These are phyloP conservation scores for Leucogyrophana mollusca DNA, from an alignment of 768 basidiomycete species.

Conservation along the genomic window DNA sequence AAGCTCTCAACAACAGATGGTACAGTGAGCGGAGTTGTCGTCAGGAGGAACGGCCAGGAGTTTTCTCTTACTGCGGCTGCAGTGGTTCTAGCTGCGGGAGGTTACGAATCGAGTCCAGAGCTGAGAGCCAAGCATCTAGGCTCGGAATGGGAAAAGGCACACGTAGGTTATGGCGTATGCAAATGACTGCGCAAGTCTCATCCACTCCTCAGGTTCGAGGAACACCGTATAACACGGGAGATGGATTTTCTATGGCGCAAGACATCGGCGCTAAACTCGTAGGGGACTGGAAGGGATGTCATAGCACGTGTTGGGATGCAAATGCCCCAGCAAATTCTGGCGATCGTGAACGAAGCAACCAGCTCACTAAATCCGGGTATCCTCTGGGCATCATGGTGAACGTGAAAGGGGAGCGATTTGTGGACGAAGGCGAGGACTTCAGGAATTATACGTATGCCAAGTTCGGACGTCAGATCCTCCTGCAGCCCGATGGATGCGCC, in stretches of 20 bases:
- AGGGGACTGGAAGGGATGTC: conserved; percentile 72
- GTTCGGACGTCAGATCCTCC: conserved; percentile 59
- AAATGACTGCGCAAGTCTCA: not conserved
- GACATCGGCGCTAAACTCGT: conserved; percentile 50
- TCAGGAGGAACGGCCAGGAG: conserved; percentile 36
- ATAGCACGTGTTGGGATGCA: conserved; percentile 72
- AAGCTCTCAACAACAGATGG: conserved; percentile 29
- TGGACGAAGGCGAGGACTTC: conserved; percentile 72
- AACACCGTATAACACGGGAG: conserved; percentile 71
- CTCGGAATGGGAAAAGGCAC: conserved; percentile 55
- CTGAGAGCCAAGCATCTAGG: conserved; percentile 57
- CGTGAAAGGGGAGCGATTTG: conserved; percentile 53
- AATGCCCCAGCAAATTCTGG: conserved; percentile 51
- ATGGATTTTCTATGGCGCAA: conserved; percentile 55
- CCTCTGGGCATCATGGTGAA: conserved; percentile 73
- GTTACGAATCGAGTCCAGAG: conserved; percentile 58
- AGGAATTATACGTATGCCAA: conserved; percentile 74
- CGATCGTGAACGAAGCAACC: conserved; percentile 60
- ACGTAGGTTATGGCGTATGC: conserved; percentile 31
- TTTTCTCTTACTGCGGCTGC: conserved; percentile 39
- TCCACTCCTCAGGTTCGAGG: conserved; percentile 51
- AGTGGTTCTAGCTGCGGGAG: conserved; percentile 64
- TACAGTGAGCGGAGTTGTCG: conserved; percentile 46
- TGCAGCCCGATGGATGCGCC: conserved; percentile 55
- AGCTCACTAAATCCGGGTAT: conserved; percentile 73